phyloP scores from a whole-genome alignment of 306 rosid genomes.

The Sophora flavescens region DNA sequence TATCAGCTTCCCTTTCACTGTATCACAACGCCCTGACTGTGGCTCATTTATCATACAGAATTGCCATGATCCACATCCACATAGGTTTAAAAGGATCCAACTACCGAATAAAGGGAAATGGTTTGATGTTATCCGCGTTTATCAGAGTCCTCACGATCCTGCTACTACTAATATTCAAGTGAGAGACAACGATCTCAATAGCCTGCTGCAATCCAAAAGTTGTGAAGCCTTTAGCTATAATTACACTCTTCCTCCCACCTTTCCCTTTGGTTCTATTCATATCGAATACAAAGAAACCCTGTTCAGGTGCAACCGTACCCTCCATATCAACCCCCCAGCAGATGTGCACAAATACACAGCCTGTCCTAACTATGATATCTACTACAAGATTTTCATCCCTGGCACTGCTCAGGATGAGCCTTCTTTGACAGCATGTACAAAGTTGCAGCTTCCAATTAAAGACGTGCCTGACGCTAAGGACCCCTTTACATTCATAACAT shows the following conservation, averaged over 20 bases:
- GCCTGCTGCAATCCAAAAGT: not conserved
- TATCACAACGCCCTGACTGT: constrained; percentile 16
- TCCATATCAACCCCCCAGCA: not conserved
- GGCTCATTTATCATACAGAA: constrained; percentile 43
- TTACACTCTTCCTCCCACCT: constrained; percentile 40
- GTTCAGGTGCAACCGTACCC: constrained; percentile 47
- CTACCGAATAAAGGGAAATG: constrained; percentile 14
- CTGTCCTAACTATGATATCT: not conserved
- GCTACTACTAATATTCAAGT: not conserved
- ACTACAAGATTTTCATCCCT: not conserved
- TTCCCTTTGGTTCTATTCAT: constrained; percentile 14
- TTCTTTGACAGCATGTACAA: constrained; percentile 42
- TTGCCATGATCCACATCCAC: not conserved
- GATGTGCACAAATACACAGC: not conserved
- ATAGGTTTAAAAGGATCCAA: constrained; percentile 13
- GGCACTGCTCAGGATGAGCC: fast-evolving
- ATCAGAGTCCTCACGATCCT: not conserved
- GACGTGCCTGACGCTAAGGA: constrained; percentile 9
- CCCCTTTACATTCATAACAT: constrained; percentile 37
- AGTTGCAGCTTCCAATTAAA: constrained; percentile 45
- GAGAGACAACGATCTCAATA: constrained; percentile 8
- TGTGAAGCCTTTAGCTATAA: constrained; percentile 45
- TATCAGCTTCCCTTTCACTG: constrained; percentile 48
- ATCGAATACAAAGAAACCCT: not conserved
- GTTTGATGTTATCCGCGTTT: not conserved